Conservation (phyloP, 2,329 filamentous ascomycete genomes). For the Sporothrix euskadiensis region DNA sequence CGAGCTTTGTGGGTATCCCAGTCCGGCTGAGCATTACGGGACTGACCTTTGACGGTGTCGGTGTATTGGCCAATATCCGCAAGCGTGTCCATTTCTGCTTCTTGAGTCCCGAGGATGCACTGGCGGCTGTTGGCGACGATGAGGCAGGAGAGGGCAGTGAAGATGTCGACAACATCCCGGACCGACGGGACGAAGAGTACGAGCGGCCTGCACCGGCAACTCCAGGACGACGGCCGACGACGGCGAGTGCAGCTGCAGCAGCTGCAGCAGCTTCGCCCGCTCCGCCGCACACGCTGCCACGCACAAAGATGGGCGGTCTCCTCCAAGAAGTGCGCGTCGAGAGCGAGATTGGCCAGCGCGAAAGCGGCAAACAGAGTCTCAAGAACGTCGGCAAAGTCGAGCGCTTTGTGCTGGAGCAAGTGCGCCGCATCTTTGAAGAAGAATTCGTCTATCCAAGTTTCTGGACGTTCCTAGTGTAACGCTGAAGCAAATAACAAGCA, state of each 20-base stretch:
- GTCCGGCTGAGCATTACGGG: slow-evolving; percentile 94
- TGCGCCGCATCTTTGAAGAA: slow-evolving; percentile 95
- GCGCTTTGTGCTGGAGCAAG: slow-evolving; percentile 94
- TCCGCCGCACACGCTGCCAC: background rate
- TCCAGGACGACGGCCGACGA: slow-evolving; percentile 33
- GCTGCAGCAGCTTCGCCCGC: slow-evolving; percentile 33
- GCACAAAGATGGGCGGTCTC: slow-evolving; percentile 64
- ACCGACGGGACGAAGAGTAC: background rate
- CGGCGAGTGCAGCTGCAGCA: slow-evolving; percentile 23
- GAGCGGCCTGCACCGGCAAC: background rate
- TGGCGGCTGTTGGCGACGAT: slow-evolving; percentile 64
- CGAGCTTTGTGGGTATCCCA: slow-evolving; percentile 93
- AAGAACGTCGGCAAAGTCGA: slow-evolving; percentile 99
- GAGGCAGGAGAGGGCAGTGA: slow-evolving; percentile 39
- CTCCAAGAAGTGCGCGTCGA: slow-evolving; percentile 93
- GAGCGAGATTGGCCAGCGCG: slow-evolving; percentile 93
- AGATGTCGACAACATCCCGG: background rate
- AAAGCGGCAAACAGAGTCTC: slow-evolving; percentile 87
- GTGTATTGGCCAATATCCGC: slow-evolving; percentile 86
- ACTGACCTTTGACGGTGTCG: slow-evolving; percentile 90
- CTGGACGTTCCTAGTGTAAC: slow-evolving; percentile 88
- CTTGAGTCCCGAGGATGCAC: slow-evolving; percentile 84
- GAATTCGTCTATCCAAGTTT: slow-evolving; percentile 98
- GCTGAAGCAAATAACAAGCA: background rate
- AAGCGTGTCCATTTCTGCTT: slow-evolving; percentile 93